Base-by-base conservation (phyloP, 1,284 basidiomycete species). In the Apiotrichum domesticum region DNA sequence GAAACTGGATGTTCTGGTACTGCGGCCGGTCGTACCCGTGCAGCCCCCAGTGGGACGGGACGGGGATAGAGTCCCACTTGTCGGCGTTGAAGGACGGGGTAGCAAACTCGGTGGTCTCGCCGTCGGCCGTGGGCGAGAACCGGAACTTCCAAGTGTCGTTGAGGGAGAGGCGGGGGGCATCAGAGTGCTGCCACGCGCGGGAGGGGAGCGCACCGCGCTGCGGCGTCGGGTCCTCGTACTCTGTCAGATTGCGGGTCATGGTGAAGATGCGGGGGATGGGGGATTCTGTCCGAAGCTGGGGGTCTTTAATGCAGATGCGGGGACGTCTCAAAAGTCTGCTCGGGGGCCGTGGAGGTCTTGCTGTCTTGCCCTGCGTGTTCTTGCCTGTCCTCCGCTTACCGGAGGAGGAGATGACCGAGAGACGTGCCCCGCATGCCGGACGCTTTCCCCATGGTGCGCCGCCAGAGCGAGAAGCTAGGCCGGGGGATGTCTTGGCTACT, bases 91-190 rank as follows among this genome's bases (percentile, higher is more conserved):
- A 56, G n/a, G 15, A 10, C 14, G 55, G 44, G 7, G n/a, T 35
- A 1, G 47, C 33, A 13, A 60, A 65, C 29, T 54, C 51, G 11
- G 37, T 39, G 10, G 37, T 39, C 10, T 58, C 56, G 29, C 37
- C 35, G 4, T 14, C 29, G 9, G 52, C 55, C 1, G 56, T 52
- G 15, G 54, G 47, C 5, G 57, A 62, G 8, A 55, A 45, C 10
- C 60, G 55, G 51, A 65, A 65, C 7, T 15, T 35, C 62, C 62
- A 65, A 21, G 55, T 34, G 33, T 57, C 63, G 44, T 65, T 62
- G 40, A 65, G 59, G 4, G 45, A 44, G 35, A 58, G 50, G 2
- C 39, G 48, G 3, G 42, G 39, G 9, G 54, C 56, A 37, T 64
- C 54, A 43, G 52, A n/a, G 35, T 37, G 13, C 35, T 56, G 34